Percentiles rank a stretch among this genome's conserved stretches.
Conservation (phyloP, 306 rosid genomes). For the Cicer judaicum region DNA sequence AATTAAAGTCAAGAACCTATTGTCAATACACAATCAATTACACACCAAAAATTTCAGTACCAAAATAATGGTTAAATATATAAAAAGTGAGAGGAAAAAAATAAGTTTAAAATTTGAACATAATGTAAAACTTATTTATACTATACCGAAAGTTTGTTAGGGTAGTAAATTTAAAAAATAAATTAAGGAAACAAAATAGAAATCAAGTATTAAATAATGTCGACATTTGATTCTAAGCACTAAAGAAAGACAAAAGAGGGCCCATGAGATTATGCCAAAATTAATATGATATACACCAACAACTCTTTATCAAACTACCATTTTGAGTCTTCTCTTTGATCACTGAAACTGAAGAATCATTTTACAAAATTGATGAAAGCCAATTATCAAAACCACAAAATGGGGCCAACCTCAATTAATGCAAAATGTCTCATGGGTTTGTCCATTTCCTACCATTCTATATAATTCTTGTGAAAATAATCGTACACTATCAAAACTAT, state of each 20-base stretch:
- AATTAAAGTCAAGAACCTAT: neutral
- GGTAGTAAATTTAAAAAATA: neutral
- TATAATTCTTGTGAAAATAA: constrained; percentile 40
- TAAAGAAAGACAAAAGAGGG: constrained; percentile 24
- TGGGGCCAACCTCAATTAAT: constrained; percentile 57
- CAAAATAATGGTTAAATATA: neutral
- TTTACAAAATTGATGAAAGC: constrained; percentile 48
- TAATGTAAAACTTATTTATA: neutral
- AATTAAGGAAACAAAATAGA: neutral
- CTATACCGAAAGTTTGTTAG: neutral
- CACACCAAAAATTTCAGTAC: neutral
- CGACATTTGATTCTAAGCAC: constrained; percentile 4
- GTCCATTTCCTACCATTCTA: constrained; percentile 42
- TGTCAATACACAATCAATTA: neutral
- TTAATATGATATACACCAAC: constrained; percentile 45
- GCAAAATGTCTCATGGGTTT: constrained; percentile 46
- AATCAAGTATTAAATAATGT: constrained; percentile 3
- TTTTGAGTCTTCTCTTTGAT: constrained; percentile 43
- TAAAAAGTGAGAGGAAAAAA: neutral
- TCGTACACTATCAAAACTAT: constrained; percentile 42
- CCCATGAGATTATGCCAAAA: constrained; percentile 50
- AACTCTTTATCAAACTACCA: constrained; percentile 52
- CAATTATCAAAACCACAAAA: constrained; percentile 31
- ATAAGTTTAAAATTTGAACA: neutral
- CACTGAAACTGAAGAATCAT: constrained; percentile 38